phyloP scores from a whole-genome alignment of 768 basidiomycete genomes.

The Agaricus bisporus region DNA sequence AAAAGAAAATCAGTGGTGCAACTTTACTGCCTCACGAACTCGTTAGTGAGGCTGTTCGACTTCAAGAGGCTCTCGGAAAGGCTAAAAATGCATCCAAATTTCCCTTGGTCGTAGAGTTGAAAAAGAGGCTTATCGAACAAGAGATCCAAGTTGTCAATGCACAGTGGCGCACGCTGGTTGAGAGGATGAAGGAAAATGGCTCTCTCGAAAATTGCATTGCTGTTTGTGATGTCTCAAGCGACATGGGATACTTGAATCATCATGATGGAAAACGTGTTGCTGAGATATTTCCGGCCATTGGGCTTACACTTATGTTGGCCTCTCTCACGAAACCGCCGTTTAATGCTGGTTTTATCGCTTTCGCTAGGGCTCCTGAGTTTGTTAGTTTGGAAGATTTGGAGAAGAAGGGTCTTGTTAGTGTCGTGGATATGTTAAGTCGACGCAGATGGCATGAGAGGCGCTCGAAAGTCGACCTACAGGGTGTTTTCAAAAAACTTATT shows the following conservation, averaged over 20 bases:
- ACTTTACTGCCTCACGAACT: constrained; percentile 63
- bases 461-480: constrained; percentile 56
- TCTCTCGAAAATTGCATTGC: constrained; percentile 56
- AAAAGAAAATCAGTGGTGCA: constrained; percentile 55
- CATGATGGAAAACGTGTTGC: constrained; percentile 10
- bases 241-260: constrained; percentile 43
- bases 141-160: constrained; percentile 45
- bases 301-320: constrained; percentile 62
- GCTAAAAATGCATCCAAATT: constrained; percentile 11
- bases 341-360: constrained; percentile 61
- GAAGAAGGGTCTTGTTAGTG: constrained; percentile 28
- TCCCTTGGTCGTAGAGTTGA: constrained; percentile 19
- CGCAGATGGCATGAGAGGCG: constrained; percentile 30
- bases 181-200: constrained; percentile 45
- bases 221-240: constrained; percentile 72
- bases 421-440: constrained; percentile 27
- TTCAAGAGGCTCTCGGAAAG: neutral
- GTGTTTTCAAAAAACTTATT: constrained; percentile 56
- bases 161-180: constrained; percentile 62
- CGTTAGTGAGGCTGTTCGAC: constrained; percentile 30
- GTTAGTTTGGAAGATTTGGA: constrained; percentile 37
- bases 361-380: constrained; percentile 46
- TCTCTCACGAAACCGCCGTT: constrained; percentile 61
- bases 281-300: constrained; percentile 60
- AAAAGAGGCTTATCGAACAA: constrained; percentile 24